Evolutionary conservation across 345 rosid species (phyloP).

Genomic region (Sisymbrium irio): DNA sequence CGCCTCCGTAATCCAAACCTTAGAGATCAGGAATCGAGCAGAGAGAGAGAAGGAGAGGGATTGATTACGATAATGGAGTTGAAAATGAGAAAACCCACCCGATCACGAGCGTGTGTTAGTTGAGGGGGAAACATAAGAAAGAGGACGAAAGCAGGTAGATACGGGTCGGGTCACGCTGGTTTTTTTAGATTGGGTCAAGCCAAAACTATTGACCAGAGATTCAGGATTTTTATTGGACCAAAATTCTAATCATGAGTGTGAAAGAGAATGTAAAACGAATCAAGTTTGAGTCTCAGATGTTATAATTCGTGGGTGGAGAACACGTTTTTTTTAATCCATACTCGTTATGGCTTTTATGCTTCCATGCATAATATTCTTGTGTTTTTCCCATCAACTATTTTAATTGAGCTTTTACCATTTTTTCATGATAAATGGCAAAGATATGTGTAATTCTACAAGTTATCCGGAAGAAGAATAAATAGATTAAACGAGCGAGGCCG

Average conservation of each 20-base stretch:
- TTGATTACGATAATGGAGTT: not conserved
- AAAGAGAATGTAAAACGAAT: slow-evolving; percentile 16
- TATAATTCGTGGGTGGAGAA: slow-evolving; percentile 36
- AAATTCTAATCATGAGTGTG: not conserved
- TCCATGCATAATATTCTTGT: not conserved
- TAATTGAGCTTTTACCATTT: not conserved
- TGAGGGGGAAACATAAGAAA: not conserved
- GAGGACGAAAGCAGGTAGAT: slow-evolving; percentile 19
- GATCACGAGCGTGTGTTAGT: slow-evolving; percentile 23
- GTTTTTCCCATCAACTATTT: not conserved
- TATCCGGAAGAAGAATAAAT: not conserved
- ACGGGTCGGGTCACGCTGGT: slow-evolving; percentile 28
- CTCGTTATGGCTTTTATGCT: slow-evolving; percentile 6
- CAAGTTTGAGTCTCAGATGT: not conserved
- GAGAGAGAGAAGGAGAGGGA: slow-evolving; percentile 13
- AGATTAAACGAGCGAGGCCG: not conserved
- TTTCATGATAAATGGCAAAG: not conserved
- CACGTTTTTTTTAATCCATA: slow-evolving; percentile 52
- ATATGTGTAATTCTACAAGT: not conserved
- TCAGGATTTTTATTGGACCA: not conserved
- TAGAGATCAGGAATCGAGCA: slow-evolving; percentile 15
- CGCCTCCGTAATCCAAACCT: slow-evolving; percentile 24
- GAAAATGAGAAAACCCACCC: not conserved
- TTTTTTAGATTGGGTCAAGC: slow-evolving; percentile 14
- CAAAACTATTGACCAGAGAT: slow-evolving; percentile 23